Evolutionary conservation across 1,139 yeast genomes (phyloP).

Genomic region (Kurtzmaniella quercitrusa): DNA sequence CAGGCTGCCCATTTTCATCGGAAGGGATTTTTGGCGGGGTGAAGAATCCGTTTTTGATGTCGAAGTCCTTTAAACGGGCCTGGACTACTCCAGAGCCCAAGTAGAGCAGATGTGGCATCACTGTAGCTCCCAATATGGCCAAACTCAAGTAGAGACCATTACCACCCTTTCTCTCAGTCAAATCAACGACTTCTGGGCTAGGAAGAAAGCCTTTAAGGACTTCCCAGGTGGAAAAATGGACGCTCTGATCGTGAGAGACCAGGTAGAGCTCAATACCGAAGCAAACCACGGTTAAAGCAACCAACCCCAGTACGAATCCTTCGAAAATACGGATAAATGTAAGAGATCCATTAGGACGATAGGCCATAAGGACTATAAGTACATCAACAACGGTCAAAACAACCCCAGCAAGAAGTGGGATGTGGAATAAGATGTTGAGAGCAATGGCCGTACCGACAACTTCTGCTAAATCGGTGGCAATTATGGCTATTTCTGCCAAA

Average conservation of each 20-base stretch:
- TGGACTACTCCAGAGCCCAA: slow-evolving; percentile 93
- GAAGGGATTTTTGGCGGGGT: slow-evolving; percentile 6
- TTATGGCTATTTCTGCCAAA: slow-evolving; percentile 82
- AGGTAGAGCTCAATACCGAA: slow-evolving; percentile 76
- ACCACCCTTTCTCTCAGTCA: slow-evolving; percentile 56
- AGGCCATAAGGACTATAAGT: slow-evolving; percentile 77
- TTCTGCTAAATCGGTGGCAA: slow-evolving; percentile 91
- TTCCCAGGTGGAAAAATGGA: slow-evolving; percentile 48
- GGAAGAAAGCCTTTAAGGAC: slow-evolving; percentile 78
- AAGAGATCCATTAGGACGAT: slow-evolving; percentile 84
- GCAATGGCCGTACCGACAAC: slow-evolving; percentile 94
- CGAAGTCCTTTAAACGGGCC: slow-evolving; percentile 80
- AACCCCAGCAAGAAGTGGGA: slow-evolving; percentile 80
- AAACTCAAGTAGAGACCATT: slow-evolving; percentile 78
- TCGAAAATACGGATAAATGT: slow-evolving; percentile 77
- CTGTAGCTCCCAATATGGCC: slow-evolving; percentile 94
- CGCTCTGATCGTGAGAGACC: slow-evolving; percentile 49
- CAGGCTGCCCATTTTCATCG: slow-evolving; percentile 5
- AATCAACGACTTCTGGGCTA: slow-evolving; percentile 56
- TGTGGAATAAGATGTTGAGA: slow-evolving; percentile 68
- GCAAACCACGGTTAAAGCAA: slow-evolving; percentile 78
- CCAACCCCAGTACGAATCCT: slow-evolving; percentile 70
- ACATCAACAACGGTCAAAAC: slow-evolving; percentile 81
- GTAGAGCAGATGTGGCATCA: slow-evolving; percentile 94
- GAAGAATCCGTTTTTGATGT: slow-evolving; percentile 57